phyloP scores from a whole-genome alignment of 352 stramenopile genomes.

The Phytopythium boreale region DNA sequence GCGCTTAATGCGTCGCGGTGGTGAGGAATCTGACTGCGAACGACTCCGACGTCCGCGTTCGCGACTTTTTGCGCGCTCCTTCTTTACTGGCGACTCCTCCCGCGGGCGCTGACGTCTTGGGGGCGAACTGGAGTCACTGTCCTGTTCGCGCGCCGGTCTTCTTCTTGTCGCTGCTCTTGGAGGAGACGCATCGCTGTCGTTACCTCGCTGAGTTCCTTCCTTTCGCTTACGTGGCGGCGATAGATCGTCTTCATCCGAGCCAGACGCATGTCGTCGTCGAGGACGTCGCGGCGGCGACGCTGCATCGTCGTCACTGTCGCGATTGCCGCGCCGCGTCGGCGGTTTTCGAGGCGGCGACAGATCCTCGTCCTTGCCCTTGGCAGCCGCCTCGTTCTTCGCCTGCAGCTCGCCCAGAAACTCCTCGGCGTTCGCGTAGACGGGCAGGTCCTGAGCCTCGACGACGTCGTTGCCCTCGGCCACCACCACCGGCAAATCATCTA shows the following conservation, averaged over 20 bases:
- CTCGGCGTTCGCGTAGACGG: constrained; percentile 70
- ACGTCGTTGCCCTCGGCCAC: constrained; percentile 43
- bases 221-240: constrained; percentile 25
- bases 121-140: constrained; percentile 13
- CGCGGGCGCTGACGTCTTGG: background rate
- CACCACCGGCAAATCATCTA: constrained; percentile 40
- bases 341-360: constrained; percentile 47
- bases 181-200: constrained; percentile 28
- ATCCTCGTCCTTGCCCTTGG: constrained; percentile 23
- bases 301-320: constrained; percentile 19
- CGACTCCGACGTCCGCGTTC: background rate
- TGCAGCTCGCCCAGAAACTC: constrained; percentile 56
- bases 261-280: background rate
- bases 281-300: constrained; percentile 25
- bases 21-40: background rate
- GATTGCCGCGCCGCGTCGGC: constrained; percentile 11
- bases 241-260: constrained; percentile 15
- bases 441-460: constrained; percentile 60
- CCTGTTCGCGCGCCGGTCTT: constrained; percentile 1
- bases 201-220: background rate
- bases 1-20: background rate
- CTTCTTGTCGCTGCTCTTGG: constrained; percentile 10
- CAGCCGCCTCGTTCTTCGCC: constrained; percentile 16
- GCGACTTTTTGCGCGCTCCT: background rate
- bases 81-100: background rate